A percentile compares a stretch with the other conserved stretches of the same genome.
Evolutionary conservation across 345 rosid species (phyloP).

Genomic region (Lenwebbia sp.): DNA sequence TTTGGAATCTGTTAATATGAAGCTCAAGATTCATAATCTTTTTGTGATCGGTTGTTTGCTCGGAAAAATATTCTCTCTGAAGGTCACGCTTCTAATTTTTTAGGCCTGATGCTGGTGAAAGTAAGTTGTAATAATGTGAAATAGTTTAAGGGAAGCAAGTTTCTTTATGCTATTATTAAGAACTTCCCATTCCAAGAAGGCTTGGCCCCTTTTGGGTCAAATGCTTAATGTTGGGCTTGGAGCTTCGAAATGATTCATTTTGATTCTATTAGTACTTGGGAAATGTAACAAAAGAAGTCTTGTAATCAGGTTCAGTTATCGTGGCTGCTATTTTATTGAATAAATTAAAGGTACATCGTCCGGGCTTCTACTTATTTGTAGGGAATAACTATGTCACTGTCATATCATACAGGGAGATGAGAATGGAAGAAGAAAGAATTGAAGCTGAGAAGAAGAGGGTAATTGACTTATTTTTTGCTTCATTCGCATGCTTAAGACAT

Average conservation of each 20-base stretch:
- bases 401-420: constrained; percentile 52
- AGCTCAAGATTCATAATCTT: background rate
- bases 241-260: background rate
- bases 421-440: constrained; percentile 74
- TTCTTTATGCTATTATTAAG: background rate
- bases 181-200: background rate
- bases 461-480: constrained; percentile 5
- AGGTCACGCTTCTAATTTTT: background rate
- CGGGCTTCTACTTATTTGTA: background rate
- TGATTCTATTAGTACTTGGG: background rate
- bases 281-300: background rate
- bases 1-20: background rate
- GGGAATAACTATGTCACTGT: background rate
- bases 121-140: background rate
- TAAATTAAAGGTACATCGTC: background rate
- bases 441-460: constrained; percentile 93
- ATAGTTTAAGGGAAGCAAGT: background rate
- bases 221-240: background rate
- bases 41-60: background rate
- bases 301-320: background rate
- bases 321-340: background rate
- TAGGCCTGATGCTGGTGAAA: background rate
- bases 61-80: background rate
- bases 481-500: background rate
- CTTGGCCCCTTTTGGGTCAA: background rate